Evolutionary conservation across 108 stramenopile species (phyloP).

Genomic region (Conticribra weissflogii): DNA sequence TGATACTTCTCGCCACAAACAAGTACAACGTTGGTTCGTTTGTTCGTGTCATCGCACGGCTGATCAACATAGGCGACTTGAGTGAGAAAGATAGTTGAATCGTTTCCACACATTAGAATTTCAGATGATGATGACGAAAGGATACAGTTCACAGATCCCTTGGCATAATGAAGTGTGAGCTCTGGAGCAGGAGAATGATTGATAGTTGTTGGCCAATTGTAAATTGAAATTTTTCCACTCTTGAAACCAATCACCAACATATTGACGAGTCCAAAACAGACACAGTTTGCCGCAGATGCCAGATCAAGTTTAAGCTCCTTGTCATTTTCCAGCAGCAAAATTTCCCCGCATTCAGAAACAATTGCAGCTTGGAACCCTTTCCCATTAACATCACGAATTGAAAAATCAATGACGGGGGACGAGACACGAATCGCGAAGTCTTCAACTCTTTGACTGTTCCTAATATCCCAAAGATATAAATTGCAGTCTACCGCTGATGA

Average conservation of each 20-base stretch:
- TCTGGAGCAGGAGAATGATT: neutral
- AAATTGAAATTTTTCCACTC: neutral
- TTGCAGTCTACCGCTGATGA: neutral
- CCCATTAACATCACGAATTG: neutral
- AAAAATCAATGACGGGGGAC: neutral
- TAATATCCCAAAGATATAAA: neutral
- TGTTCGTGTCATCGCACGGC: neutral
- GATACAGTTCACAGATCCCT: neutral
- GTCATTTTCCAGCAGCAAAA: too few species aligned
- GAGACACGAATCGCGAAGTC: neutral
- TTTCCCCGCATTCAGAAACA: too few species aligned
- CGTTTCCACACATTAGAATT: neutral
- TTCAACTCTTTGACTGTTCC: neutral
- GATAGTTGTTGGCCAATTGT: neutral
- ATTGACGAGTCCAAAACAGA: neutral
- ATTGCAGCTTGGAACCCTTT: neutral
- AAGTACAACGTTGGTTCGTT: neutral
- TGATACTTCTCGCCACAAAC: neutral
- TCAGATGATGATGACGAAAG: neutral
- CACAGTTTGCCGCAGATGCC: neutral
- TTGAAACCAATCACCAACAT: neutral
- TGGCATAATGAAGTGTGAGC: neutral
- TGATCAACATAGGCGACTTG: neutral
- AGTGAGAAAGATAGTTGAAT: neutral
- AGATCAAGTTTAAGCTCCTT: neutral